Evolutionary conservation across 352 stramenopile species (phyloP), one percentile per base, ranked within the genome.

Genomic region (Phytophthora pini): DNA sequence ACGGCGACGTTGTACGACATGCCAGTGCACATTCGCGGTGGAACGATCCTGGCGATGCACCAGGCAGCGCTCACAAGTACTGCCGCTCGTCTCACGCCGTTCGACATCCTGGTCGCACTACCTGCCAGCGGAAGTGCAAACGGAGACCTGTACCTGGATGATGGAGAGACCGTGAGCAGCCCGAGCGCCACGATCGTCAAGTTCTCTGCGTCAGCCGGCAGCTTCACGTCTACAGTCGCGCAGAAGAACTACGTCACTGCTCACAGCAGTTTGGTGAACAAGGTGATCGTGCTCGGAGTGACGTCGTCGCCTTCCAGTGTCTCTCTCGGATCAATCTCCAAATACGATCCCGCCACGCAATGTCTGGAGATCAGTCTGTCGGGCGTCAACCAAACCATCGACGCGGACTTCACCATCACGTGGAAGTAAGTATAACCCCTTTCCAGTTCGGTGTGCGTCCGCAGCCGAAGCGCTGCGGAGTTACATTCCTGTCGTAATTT

Each of bases 81-180:
- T 13, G 76, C 65, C 8, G 74, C 77, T 46, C 82, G 79, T 12
- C 22, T 66, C 26, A 88, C 72, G 10, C 61, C 80, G 11, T 91
- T 80, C 58, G 70, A 82, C 26, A 64, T 91, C 3, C n/a, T 88
- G 7, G 65, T 91, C 7, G 80, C 80, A 5, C 56, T 85, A 5
- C 40, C 61, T 5, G 24, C 24, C 1, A 62, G 26, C 24, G 54
- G 57, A n/a, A 57, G 8, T 9, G 65, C 79, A 4, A 74, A 20
- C 4, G 76, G 79, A 36, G 64, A 87, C n/a, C 55, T 90, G 12
- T 90, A 82, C 46, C 39, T 87, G 53, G 82, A 89, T 24, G 76
- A 86, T 45, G 77, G 76, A 17, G 82, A 84, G 31, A 69, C 80
- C 11, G 61, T 88, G 15, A 68, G 48, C 38, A 66, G 70, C 24